Conservation (phyloP, 345 rosid species). For the Clausena lansium region DNA sequence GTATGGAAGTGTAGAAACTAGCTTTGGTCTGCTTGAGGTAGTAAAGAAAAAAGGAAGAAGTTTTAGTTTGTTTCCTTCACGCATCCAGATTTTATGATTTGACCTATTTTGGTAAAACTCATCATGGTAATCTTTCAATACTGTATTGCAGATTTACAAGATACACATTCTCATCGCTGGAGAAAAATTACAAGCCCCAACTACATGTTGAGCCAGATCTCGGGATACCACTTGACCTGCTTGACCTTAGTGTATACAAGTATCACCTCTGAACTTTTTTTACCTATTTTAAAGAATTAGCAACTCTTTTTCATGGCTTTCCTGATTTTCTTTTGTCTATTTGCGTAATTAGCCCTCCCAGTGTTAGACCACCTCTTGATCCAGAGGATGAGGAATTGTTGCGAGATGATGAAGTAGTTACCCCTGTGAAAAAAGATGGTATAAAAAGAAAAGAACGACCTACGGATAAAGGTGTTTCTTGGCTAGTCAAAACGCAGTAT, state of each 20-base stretch:
- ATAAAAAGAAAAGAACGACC: slow-evolving; percentile 88
- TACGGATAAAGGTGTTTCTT: slow-evolving; percentile 89
- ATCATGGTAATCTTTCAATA: slow-evolving; percentile 7
- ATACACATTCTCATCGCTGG: slow-evolving; percentile 84
- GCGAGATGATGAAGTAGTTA: slow-evolving; percentile 76
- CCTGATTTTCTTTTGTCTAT: slow-evolving; percentile 20
- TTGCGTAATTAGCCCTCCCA: slow-evolving; percentile 59
- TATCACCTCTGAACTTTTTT: slow-evolving; percentile 29
- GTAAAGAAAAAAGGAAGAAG: not conserved
- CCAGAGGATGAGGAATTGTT: slow-evolving; percentile 89
- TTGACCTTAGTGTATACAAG: slow-evolving; percentile 96
- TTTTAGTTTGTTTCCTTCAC: slow-evolving; percentile 5
- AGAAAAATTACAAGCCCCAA: slow-evolving; percentile 86
- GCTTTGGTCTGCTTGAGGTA: not conserved
- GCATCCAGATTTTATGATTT: slow-evolving; percentile 8
- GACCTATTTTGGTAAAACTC: not conserved
- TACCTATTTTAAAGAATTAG: slow-evolving; percentile 2
- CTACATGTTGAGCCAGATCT: slow-evolving; percentile 96
- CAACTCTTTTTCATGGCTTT: not conserved
- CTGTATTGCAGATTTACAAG: slow-evolving; percentile 64
- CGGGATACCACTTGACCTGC: slow-evolving; percentile 95
- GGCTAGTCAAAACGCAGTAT: slow-evolving; percentile 97
- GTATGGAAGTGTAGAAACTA: not conserved
- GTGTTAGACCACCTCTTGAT: slow-evolving; percentile 59
- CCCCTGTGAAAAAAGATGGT: slow-evolving; percentile 86